These are phyloP conservation scores for Ustilago trichophora DNA, from an alignment of 1,284 basidiomycete species.

Conservation along the genomic window DNA sequence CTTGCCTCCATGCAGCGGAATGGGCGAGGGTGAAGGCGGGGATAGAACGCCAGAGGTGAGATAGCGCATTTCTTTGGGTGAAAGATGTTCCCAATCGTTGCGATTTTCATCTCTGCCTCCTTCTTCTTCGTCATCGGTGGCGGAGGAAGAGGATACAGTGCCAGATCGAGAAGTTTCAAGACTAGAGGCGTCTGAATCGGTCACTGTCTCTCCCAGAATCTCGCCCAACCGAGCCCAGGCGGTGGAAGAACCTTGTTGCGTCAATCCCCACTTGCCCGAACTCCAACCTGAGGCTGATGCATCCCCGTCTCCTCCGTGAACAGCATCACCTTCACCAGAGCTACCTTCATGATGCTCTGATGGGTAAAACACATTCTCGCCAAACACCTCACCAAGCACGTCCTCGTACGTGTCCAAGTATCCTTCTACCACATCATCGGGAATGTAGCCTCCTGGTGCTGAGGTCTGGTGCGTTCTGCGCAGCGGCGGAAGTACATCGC, in stretches of 20 bases:
- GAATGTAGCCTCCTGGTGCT: slow-evolving; percentile 68
- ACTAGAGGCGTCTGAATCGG: slow-evolving; percentile 15
- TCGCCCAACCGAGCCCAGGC: slow-evolving; percentile 61
- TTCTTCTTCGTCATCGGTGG: slow-evolving; percentile 16
- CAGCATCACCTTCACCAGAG: not conserved
- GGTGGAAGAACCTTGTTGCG: slow-evolving; percentile 49
- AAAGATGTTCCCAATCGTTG: slow-evolving; percentile 63
- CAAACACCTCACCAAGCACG: slow-evolving; percentile 70
- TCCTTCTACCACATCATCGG: slow-evolving; percentile 70
- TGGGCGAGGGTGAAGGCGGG: slow-evolving; percentile 35
- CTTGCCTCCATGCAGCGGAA: slow-evolving; percentile 27
- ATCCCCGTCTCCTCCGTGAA: slow-evolving; percentile 6
- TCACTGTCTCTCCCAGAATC: slow-evolving; percentile 51
- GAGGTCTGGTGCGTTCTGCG: slow-evolving; percentile 62
- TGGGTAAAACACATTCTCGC: slow-evolving; percentile 43
- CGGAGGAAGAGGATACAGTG: not conserved
- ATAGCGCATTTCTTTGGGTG: slow-evolving; percentile 61
- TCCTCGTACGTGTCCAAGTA: slow-evolving; percentile 72
- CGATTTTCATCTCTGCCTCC: slow-evolving; percentile 48
- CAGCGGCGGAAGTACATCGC: slow-evolving; percentile 70
- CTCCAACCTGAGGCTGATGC: slow-evolving; percentile 42
- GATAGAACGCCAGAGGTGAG: slow-evolving; percentile 42
- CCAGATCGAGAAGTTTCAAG: slow-evolving; percentile 12
- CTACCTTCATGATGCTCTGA: slow-evolving; percentile 11
- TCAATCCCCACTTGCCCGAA: slow-evolving; percentile 56